Base-by-base conservation (phyloP, 192 early-diverging fungal genomes). In the Umbelopsis vinacea region DNA sequence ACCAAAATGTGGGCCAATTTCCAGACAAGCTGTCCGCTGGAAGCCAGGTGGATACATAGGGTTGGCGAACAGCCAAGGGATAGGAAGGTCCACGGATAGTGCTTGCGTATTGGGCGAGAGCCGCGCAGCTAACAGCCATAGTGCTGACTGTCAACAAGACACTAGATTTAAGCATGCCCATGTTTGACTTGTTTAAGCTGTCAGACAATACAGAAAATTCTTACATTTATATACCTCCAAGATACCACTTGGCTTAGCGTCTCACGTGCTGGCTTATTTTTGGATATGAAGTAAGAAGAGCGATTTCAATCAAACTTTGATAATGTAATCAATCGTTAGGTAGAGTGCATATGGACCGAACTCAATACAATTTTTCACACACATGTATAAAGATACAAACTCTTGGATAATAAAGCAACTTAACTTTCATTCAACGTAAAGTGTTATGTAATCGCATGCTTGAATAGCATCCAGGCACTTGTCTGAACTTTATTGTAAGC, bases 1-100 rank as follows among this genome's bases (percentile, higher is more conserved):
- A 47, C 67, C 67, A 68, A 48, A 68, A 68, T 46, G 40, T 46
- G 40, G 67, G 67, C 67, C 67, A 68, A 21, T 68, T 45, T 9
- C 67, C 67, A 29, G 46, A 24, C 14, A 68, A 47, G 40, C 29
- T 37, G 35, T 68, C 67, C 2, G 37, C 38, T 8, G 46, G 40
- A 4, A 46, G n/a, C 67, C 67, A 68, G 45, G 67, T 68, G 14
- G 67, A 68, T 19, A 68, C 45, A 46, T 68, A 68, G 3, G 67
- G 67, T 43, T 68, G 67, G 15, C 67, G 40, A 11, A 68, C 67
- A n/a, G 67, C 67, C 24, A 68, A 38, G 0, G 67, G 43, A 68
- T 46, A 47, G 3, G 67, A 22, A 23, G 67, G 67, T 46, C 37
- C 45, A 19, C 67, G 37, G 7, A 68, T 47, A 23, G 45, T 37